Percentiles rank a stretch among this genome's conserved stretches.
These are phyloP conservation scores for Elsinoe arachidis DNA, from an alignment of 2,329 filamentous ascomycete species.

Conservation along the genomic window DNA sequence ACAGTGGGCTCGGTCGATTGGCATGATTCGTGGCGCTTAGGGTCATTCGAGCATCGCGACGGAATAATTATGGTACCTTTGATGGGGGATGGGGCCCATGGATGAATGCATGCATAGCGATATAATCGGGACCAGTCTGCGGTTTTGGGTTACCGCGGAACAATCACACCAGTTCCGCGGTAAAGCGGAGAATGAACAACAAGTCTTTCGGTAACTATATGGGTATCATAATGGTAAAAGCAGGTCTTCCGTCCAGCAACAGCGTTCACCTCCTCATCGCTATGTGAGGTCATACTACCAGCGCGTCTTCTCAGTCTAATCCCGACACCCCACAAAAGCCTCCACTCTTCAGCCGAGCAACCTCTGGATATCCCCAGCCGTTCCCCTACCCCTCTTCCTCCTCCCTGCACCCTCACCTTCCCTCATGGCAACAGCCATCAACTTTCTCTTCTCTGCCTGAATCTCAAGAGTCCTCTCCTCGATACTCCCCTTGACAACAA, in stretches of 20 bases:
- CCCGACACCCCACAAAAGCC: too few species aligned
- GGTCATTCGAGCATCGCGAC: neutral
- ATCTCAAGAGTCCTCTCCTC: conserved; percentile 74
- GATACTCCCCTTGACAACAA: conserved; percentile 71
- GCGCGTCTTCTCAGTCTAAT: too few species aligned
- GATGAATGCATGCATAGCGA: neutral
- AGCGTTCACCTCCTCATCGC: too few species aligned
- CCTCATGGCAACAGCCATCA: conserved; percentile 43
- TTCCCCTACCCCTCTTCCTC: conserved; percentile 46
- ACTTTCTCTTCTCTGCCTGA: conserved; percentile 56
- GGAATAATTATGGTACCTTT: neutral
- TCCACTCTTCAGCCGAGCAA: conserved; percentile 25
- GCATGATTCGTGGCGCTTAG: too few species aligned
- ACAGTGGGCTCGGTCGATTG: too few species aligned
- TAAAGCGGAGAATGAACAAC: too few species aligned
- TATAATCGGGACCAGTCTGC: neutral
- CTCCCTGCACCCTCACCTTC: conserved; percentile 30
- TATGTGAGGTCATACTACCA: too few species aligned
- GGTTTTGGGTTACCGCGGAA: too few species aligned
- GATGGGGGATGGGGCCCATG: too few species aligned
- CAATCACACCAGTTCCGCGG: too few species aligned
- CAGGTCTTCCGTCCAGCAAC: neutral
- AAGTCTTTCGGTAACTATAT: conserved; percentile 1
- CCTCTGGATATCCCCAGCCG: conserved; percentile 42
- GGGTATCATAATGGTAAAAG: neutral